Evolutionary conservation across 2,329 filamentous ascomycete species (phyloP).

Genomic region (Claviceps cyperi): DNA sequence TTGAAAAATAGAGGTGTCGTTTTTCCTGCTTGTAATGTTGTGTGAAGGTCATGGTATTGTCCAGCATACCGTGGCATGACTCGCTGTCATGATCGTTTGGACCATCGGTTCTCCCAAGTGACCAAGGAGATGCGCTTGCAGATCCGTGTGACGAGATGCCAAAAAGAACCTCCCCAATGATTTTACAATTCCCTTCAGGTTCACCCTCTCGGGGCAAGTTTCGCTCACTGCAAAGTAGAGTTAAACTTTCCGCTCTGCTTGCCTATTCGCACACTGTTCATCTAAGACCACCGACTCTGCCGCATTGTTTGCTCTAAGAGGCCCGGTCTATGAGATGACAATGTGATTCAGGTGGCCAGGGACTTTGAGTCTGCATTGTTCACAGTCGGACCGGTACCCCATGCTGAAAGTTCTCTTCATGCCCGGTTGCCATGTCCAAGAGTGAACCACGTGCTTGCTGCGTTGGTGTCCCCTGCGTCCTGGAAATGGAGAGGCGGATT

Average conservation of each 20-base stretch:
- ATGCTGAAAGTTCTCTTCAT: conserved; percentile 63
- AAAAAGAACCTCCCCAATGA: too few relatives aligned
- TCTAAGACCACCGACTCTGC: not conserved
- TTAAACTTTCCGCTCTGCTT: not conserved
- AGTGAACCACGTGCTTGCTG: conserved; percentile 44
- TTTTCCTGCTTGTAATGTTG: not conserved
- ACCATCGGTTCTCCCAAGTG: too few relatives aligned
- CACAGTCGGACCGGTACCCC: conserved; percentile 64
- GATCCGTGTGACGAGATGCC: too few relatives aligned
- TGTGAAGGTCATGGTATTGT: not conserved
- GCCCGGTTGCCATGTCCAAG: conserved; percentile 45
- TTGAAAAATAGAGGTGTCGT: not conserved
- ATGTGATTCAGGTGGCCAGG: conserved; percentile 75
- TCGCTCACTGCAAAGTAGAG: not conserved
- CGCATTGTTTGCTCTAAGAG: not conserved
- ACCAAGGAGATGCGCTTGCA: too few relatives aligned
- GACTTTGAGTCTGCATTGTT: conserved; percentile 60
- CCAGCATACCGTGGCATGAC: not conserved
- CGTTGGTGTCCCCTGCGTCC: conserved; percentile 41
- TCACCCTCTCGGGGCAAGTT: too few relatives aligned
- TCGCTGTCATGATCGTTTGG: not conserved
- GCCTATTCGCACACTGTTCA: not conserved
- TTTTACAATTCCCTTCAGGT: too few relatives aligned
- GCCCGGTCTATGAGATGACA: conserved; percentile 41
- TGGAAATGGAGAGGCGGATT: conserved; percentile 30